Conservation (phyloP, 2,329 filamentous ascomycete species). For the Clonostachys chloroleuca region DNA sequence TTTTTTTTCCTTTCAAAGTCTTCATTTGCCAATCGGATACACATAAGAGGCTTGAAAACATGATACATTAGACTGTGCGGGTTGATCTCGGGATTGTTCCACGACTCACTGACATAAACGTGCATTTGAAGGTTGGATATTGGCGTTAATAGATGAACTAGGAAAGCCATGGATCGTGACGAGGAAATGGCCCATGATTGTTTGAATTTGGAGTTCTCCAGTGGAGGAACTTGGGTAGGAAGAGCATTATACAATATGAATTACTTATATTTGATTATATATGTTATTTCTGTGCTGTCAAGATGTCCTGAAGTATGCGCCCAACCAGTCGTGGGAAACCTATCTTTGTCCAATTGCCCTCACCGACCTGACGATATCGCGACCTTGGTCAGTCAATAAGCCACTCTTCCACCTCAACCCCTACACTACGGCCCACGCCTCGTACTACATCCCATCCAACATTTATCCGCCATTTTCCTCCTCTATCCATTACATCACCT, state of each 20-base stretch:
- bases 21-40: too few relatives aligned
- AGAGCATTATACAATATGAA: background rate
- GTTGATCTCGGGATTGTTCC: background rate
- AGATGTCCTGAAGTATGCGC: background rate
- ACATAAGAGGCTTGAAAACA: background rate
- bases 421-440: constrained; percentile 66
- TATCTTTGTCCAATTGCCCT: background rate
- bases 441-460: constrained; percentile 74
- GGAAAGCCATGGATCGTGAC: too few relatives aligned
- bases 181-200: too few relatives aligned
- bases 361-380: background rate
- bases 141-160: too few relatives aligned
- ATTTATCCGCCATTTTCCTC: constrained; percentile 73
- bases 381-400: constrained; percentile 52
- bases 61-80: background rate
- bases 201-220: too few relatives aligned
- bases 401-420: constrained; percentile 77
- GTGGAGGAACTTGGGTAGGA: background rate
- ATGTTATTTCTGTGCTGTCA: background rate
- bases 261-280: background rate
- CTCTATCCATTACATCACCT: constrained; percentile 62
- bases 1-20: background rate
- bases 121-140: too few relatives aligned
- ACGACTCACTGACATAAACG: background rate
- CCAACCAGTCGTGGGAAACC: background rate